Percentiles rank a stretch among this genome's conserved stretches.
phyloP scores from a whole-genome alignment of 257 asterid species.

The Rehmannia glutinosa region DNA sequence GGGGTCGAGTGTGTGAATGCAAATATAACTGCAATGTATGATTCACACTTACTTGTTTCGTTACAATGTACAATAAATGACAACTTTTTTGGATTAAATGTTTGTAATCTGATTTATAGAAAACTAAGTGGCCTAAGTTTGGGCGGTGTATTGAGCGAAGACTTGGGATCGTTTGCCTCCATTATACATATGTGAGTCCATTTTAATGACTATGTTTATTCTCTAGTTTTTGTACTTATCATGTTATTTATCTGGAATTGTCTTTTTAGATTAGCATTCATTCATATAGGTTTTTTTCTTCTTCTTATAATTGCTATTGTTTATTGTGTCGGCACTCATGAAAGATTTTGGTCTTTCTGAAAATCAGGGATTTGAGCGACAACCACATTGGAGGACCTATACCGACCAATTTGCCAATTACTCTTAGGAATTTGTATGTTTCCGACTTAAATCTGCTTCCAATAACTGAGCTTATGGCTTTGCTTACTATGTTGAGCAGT shows the following conservation, averaged over 20 bases:
- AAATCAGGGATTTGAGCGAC: constrained; percentile 67
- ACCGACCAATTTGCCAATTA: constrained; percentile 63
- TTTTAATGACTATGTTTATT: neutral
- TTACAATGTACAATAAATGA: neutral
- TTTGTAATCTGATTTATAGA: constrained; percentile 30
- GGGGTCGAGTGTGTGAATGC: constrained; percentile 83
- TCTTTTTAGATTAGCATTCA: neutral
- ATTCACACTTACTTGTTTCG: neutral
- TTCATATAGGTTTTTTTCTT: too few relatives aligned
- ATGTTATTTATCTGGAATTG: neutral
- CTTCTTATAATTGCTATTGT: too few relatives aligned
- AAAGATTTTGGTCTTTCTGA: constrained; percentile 9
- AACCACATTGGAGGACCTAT: constrained; percentile 85
- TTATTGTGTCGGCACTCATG: constrained; percentile 1
- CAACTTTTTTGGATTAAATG: neutral
- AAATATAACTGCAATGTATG: constrained; percentile 76
- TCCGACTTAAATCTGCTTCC: constrained; percentile 18
- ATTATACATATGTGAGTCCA: constrained; percentile 60
- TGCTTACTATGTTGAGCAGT: neutral
- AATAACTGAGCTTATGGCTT: neutral
- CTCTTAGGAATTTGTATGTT: constrained; percentile 69
- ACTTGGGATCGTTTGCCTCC: constrained; percentile 61
- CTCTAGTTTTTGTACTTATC: neutral
- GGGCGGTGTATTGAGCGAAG: constrained; percentile 61
- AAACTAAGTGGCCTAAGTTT: constrained; percentile 50